These are phyloP conservation scores for Bruguiera hainesii DNA, from an alignment of 441 rosid genomes.

Conservation along the genomic window DNA sequence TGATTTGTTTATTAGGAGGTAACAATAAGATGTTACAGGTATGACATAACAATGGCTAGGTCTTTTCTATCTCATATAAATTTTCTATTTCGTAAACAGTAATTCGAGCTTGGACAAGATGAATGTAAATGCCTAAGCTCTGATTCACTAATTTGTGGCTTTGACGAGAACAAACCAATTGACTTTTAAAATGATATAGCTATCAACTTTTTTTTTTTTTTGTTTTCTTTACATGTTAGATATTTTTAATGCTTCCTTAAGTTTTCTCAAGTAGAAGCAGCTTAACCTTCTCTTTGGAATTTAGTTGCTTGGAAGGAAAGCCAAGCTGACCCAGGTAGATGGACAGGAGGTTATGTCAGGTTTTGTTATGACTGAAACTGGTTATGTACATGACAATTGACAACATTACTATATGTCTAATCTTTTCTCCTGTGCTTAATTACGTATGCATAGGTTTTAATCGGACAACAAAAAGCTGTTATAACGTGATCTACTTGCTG, in stretches of 20 bases:
- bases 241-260: too few species aligned
- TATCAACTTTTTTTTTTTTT: too few species aligned
- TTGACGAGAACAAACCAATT: too few species aligned
- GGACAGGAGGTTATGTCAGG: conserved; percentile 13
- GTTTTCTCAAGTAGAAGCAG: conserved; percentile 25
- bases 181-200: too few species aligned
- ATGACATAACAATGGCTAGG: too few species aligned
- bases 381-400: conserved; percentile 1
- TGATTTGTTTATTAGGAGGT: neutral
- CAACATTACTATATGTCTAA: conserved; percentile 14
- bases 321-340: conserved; percentile 13
- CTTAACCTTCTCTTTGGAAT: conserved; percentile 29
- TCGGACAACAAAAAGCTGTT: neutral
- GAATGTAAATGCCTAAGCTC: too few species aligned
- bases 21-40: too few species aligned
- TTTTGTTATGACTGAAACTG: conserved; percentile 26
- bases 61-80: neutral
- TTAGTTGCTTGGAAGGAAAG: conserved; percentile 24
- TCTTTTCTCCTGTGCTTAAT: conserved; percentile 25
- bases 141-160: too few species aligned
- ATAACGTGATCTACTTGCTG: conserved; percentile 2
- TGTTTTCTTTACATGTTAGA: too few species aligned
- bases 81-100: too few species aligned
- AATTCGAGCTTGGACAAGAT: too few species aligned
- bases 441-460: neutral